Base-by-base conservation (phyloP, 179 eudicot genomes). In the Silene coronaria region DNA sequence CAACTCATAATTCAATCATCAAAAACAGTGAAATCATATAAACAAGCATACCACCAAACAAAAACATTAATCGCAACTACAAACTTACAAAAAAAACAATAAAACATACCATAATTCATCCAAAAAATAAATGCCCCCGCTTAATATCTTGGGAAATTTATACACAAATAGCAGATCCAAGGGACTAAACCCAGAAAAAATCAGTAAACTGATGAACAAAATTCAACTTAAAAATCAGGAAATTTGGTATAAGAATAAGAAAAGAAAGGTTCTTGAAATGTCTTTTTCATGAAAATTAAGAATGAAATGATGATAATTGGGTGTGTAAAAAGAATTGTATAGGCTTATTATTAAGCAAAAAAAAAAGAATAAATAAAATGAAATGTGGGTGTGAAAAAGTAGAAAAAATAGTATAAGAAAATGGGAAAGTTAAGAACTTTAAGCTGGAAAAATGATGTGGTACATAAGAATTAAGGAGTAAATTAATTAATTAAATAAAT, bases 111-210 rank as follows among this genome's bases (percentile, higher is more conserved):
- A 82, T 82, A 27, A 42, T 19, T 23, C 22, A 59, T 34, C 45
- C 38, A 46, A 81, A 65, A 65, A 74, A 71, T 19, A 5, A 67
- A 82, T 81, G 84, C 81, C 81, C 84, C 73, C 75, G 76, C 78
- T 38, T 38, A 3, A 26, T 34, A 71, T 9, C 13, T 61, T 10
- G 34, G 58, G 48, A 11, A 1, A 16, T n/a, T 77, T 21, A 19
- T 21, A 22, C 17, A 21, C 55, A 26, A 68, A 45, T 24, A 13
- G 12, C 21, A 71, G 75, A 53, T 71, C 75, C 46, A 51, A 53
- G 10, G 57, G 55, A 70, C 36, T 36, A 48, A 74, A 62, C 73
- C 71, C 58, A 53, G 34, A 38, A 65, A 74, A 70, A 24, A 10
- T 6, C 28, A 45, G 19, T 42, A 62, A 71, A 34, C 38, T 51